These are phyloP conservation scores for Colletotrichum limetticola DNA, from an alignment of 2,329 filamentous ascomycete genomes.

Conservation along the genomic window DNA sequence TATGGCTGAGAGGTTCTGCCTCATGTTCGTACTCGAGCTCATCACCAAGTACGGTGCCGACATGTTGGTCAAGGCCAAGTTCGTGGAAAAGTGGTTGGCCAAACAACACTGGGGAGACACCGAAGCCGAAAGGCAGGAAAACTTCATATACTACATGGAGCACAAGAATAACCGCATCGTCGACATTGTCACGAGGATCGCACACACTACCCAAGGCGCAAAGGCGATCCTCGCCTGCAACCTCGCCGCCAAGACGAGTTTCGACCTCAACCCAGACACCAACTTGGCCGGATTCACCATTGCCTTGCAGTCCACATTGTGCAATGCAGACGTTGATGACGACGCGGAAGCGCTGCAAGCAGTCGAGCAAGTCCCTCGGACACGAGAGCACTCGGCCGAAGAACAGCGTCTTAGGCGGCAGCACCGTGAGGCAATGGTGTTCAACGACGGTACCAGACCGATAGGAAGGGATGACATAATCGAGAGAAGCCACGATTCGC, in stretches of 20 bases:
- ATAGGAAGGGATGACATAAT: constrained; percentile 83
- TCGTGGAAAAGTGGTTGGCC: constrained; percentile 79
- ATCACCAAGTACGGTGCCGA: constrained; percentile 68
- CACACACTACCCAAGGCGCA: constrained; percentile 60
- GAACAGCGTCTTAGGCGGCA: constrained; percentile 80
- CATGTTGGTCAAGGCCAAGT: constrained; percentile 69
- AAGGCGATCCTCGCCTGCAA: constrained; percentile 62
- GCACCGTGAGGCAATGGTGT: constrained; percentile 88
- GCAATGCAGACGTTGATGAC: constrained; percentile 40
- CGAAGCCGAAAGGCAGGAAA: constrained; percentile 61
- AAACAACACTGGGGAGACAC: constrained; percentile 75
- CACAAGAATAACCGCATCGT: constrained; percentile 63
- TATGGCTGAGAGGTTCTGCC: constrained; percentile 68
- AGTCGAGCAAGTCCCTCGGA: constrained; percentile 47
- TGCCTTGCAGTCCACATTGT: constrained; percentile 48
- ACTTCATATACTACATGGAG: constrained; percentile 63
- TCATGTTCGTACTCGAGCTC: constrained; percentile 68
- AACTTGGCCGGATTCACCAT: constrained; percentile 43
- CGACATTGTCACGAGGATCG: constrained; percentile 62
- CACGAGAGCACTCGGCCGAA: constrained; percentile 66
- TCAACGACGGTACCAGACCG: constrained; percentile 85
- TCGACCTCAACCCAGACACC: constrained; percentile 20
- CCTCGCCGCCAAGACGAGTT: constrained; percentile 50
- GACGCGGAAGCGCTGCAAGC: constrained; percentile 39
- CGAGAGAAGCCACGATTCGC: constrained; percentile 65